phyloP scores from a whole-genome alignment of 202 grass and related monocot species.

The Brachypodium distachyon region DNA sequence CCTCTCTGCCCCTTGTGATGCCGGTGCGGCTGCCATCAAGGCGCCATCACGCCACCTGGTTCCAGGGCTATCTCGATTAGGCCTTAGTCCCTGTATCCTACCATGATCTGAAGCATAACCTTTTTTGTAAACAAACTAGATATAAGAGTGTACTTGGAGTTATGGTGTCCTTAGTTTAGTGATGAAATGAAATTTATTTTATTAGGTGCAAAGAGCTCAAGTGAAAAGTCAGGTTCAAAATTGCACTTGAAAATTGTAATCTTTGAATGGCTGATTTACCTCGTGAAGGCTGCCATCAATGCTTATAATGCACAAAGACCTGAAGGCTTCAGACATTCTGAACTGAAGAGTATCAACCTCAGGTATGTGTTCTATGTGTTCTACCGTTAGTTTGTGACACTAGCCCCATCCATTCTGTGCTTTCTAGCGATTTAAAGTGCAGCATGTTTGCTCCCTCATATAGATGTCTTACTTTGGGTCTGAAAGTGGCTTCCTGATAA shows the following conservation, averaged over 20 bases:
- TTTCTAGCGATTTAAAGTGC: background rate
- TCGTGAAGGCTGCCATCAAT: slow-evolving; percentile 81
- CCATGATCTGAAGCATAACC: background rate
- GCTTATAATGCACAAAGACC: slow-evolving; percentile 84
- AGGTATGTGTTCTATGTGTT: slow-evolving; percentile 43
- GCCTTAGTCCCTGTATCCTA: background rate
- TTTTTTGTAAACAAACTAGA: slow-evolving; percentile 13
- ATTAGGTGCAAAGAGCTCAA: slow-evolving; percentile 73
- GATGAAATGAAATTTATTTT: slow-evolving; percentile 39
- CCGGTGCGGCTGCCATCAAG: background rate
- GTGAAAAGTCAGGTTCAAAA: slow-evolving; percentile 71
- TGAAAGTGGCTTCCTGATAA: slow-evolving; percentile 78
- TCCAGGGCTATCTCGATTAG: background rate
- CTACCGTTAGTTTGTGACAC: background rate
- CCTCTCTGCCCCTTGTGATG: background rate
- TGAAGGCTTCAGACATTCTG: slow-evolving; percentile 91
- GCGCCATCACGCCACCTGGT: background rate
- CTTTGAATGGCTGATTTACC: slow-evolving; percentile 63
- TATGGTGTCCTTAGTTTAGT: slow-evolving; percentile 26
- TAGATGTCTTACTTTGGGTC: slow-evolving; percentile 88
- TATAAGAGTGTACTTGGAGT: background rate
- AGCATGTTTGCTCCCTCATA: background rate
- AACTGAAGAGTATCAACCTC: slow-evolving; percentile 74
- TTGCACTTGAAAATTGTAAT: slow-evolving; percentile 65
- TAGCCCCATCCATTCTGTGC: background rate